Base-by-base conservation (phyloP, 257 asterid species). In the Cinchona pubescens region DNA sequence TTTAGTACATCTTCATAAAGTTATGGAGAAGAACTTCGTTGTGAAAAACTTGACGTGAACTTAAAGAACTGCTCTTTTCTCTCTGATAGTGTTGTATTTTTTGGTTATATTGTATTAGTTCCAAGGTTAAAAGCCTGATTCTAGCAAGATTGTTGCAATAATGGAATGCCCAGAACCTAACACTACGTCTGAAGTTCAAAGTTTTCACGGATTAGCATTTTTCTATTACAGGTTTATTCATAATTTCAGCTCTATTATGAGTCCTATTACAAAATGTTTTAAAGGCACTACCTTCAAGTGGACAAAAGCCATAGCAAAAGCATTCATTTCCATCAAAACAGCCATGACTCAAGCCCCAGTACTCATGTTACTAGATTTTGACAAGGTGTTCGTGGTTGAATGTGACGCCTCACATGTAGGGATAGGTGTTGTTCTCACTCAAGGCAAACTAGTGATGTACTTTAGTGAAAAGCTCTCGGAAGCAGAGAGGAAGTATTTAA, bases 341-440 rank as follows among this genome's bases (percentile, higher is more conserved):
- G n/a, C n/a, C n/a, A n/a, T n/a, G n/a, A n/a, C n/a, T n/a, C n/a
- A n/a, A n/a, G n/a, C n/a, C n/a, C n/a, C n/a, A n/a, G n/a, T n/a
- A n/a, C n/a, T 3, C 40, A 7, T 7, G 5, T 23, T 71, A 16
- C 66, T 67, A 55, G 61, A 63, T 19, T 62, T 45, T 46, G 48
- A 25, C 2, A 48, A 62, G 48, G 45, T 66, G 7, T 66, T 75
- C 29, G 74, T 66, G 23, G 56, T 66, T 23, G 56, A 75, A 48
- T 75, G 56, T 67, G 73, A 67, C 67, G 73, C 74, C 14, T 75
- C 56, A 0, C 42, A 66, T 51, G 74, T 75, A 3, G 56, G 79
- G 27, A 34, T 18, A 60, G 32, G 38, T 27, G 66, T 2, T 29
- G 37, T 60, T 60, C 35, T 10, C 2, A 16, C 0, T 15, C 25